Percentiles rank a stretch among this genome's conserved stretches.
Conservation (phyloP, 371 early-diverging fungal genomes). For the Mortierella sp. region DNA sequence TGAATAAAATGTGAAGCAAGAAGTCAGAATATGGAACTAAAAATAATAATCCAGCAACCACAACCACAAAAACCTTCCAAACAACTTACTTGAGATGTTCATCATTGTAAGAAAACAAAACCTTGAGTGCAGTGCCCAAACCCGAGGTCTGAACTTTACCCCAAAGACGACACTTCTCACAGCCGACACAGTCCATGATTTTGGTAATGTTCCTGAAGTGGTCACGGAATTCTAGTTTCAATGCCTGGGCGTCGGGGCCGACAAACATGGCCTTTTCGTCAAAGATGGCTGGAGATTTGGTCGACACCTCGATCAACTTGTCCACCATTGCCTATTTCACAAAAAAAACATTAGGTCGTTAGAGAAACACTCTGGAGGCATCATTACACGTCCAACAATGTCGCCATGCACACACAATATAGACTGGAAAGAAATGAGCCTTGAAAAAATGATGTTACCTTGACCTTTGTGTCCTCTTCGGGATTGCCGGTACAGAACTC, state of each 20-base stretch:
- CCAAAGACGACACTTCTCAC: slow-evolving; percentile 98
- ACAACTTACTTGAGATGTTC: slow-evolving; percentile 65
- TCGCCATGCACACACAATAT: too few relatives aligned
- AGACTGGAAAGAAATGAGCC: too few relatives aligned
- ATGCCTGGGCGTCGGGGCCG: slow-evolving; percentile 51
- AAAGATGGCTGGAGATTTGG: slow-evolving; percentile 81
- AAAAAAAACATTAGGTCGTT: neutral
- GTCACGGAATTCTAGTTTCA: slow-evolving; percentile 87
- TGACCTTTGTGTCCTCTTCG: slow-evolving; percentile 65
- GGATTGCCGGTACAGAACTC: slow-evolving; percentile 68
- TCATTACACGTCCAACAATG: neutral
- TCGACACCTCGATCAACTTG: slow-evolving; percentile 67
- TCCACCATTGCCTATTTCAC: slow-evolving; percentile 63
- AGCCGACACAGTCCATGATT: slow-evolving; percentile 98
- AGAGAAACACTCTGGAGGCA: too few relatives aligned
- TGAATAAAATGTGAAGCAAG: slow-evolving; percentile 11
- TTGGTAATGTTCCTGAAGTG: slow-evolving; percentile 95
- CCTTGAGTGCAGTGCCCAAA: slow-evolving; percentile 94
- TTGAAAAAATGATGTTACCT: slow-evolving; percentile 46
- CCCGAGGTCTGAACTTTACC: slow-evolving; percentile 92
- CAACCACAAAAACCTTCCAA: neutral
- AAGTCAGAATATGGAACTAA: neutral
- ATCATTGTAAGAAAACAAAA: slow-evolving; percentile 90
- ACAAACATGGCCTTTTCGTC: slow-evolving; percentile 88
- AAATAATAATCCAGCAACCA: neutral